Base-by-base conservation (phyloP, 1,284 basidiomycete genomes). In the Anthracocystis panici-leucophaei region DNA sequence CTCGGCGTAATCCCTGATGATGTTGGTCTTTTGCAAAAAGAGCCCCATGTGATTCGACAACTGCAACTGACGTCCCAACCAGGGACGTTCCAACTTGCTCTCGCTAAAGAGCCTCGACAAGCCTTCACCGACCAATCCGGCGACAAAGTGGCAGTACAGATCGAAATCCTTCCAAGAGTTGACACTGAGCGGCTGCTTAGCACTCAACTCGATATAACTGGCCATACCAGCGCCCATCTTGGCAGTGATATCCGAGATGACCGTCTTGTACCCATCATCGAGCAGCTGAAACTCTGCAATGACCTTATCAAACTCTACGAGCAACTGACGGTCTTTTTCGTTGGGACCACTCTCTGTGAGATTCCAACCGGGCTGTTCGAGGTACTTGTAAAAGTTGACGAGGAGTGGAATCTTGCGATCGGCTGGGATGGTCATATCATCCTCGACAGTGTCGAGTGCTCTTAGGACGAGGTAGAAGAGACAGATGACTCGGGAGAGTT, bases 131-230 rank as follows among this genome's bases (percentile, higher is more conserved):
- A 99, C 96, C 62, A 99, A 91, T 2, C 96, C 97, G 3, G 96
- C 97, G 72, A 98, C 97, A 85, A 97, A 98, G 87, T 99, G 96
- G 85, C 97, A 99, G 87, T 99, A 99, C 12, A 98, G 89, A 85
- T 98, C 94, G 86, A 96, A 97, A 79, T 97, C 94, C 49, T 90
- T 88, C 71, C 76, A 85, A 18, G 41, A 70, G 14, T 64, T 66
- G 31, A 82, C 73, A 44, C 65, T 77, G n/a, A 83, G 58, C 10
- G 78, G 78, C 16, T 64, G 51, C 25, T 72, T 69, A 1, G 65
- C 54, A 6, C 78, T 77, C 5, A 81, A 45, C 40, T 83, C 80
- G 41, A 85, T 84, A 84, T 93, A 98, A 86, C 96, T 93, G 33
- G 96, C 94, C 97, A 99, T 98, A 20, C 96, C 96, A 1, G 87